Conservation (phyloP, 140 eudicot species). For the Erigeron philadelphicus region DNA sequence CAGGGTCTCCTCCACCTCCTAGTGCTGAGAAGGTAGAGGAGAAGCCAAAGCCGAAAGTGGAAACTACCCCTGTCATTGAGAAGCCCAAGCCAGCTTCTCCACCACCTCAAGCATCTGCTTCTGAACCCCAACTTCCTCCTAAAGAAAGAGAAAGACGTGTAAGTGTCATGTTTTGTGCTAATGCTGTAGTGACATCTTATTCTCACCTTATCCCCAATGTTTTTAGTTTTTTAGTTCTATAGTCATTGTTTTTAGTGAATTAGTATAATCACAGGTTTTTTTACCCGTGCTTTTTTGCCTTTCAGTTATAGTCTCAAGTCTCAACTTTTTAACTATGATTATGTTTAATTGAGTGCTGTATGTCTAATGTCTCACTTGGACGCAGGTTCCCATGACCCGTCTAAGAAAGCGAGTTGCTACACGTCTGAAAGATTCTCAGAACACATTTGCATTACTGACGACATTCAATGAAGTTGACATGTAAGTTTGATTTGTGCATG, state of each 20-base stretch:
- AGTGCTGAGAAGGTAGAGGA: conserved; percentile 43
- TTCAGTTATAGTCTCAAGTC: not conserved
- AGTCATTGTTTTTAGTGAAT: not conserved
- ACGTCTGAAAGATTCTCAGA: conserved; percentile 92
- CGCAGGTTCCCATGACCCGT: conserved; percentile 95
- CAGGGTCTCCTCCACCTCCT: conserved; percentile 46
- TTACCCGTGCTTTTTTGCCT: not conserved
- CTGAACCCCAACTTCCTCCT: conserved; percentile 81
- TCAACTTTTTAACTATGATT: not conserved
- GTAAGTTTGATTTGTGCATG: conserved; percentile 37
- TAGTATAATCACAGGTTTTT: not conserved
- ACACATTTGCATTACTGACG: conserved; percentile 89
- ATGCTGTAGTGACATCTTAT: not conserved
- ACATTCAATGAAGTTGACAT: conserved; percentile 97
- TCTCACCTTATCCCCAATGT: not conserved
- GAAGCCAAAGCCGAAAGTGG: conserved; percentile 45
- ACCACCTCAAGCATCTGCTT: conserved; percentile 54
- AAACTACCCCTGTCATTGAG: conserved; percentile 44
- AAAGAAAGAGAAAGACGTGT: conserved; percentile 97
- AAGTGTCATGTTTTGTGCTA: conserved; percentile 26
- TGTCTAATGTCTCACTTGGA: conserved; percentile 17
- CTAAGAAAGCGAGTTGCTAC: conserved; percentile 93
- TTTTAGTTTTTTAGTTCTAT: not conserved
- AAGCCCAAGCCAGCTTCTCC: conserved; percentile 53
- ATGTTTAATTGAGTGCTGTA: conserved; percentile 16